Evolutionary conservation across 2,329 filamentous ascomycete genomes (phyloP).

Genomic region (Teratosphaeria pseudoeucalypti): DNA sequence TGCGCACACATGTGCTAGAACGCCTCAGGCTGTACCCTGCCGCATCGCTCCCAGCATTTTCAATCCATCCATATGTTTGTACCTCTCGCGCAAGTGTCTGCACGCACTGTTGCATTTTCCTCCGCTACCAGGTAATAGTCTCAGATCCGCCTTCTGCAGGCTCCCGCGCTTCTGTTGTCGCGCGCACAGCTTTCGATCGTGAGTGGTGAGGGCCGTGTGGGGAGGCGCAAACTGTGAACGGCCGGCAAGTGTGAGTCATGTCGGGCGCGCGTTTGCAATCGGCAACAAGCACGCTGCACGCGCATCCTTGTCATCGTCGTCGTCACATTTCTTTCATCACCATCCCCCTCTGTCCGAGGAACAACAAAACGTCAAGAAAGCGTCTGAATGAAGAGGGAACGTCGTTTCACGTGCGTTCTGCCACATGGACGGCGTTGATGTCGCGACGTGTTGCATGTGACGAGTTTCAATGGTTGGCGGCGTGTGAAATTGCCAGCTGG

Average conservation of each 20-base stretch:
- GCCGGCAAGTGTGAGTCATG: not conserved
- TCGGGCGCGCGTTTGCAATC: not conserved
- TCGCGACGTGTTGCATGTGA: not conserved
- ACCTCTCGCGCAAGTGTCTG: not conserved
- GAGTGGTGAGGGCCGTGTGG: not conserved
- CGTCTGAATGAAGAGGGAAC: not conserved
- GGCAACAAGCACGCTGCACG: not conserved
- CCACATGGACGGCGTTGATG: not conserved
- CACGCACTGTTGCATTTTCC: not conserved
- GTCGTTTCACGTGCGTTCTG: not conserved
- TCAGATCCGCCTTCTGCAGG: not conserved
- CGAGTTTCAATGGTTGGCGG: not conserved
- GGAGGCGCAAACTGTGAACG: not conserved
- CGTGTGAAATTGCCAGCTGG: not conserved
- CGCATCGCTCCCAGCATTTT: not conserved
- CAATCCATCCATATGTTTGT: not conserved
- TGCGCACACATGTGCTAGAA: not conserved
- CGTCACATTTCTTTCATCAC: not conserved
- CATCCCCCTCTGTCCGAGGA: not conserved
- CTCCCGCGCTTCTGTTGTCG: not conserved
- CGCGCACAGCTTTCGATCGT: not conserved
- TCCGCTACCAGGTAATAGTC: not conserved
- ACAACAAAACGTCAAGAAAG: no score
- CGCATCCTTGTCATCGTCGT: not conserved
- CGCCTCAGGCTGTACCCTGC: not conserved